A percentile compares a stretch with the other conserved stretches of the same genome.
Conservation (phyloP, 1,139 yeast species). For the Sugiyamaella sp. region DNA sequence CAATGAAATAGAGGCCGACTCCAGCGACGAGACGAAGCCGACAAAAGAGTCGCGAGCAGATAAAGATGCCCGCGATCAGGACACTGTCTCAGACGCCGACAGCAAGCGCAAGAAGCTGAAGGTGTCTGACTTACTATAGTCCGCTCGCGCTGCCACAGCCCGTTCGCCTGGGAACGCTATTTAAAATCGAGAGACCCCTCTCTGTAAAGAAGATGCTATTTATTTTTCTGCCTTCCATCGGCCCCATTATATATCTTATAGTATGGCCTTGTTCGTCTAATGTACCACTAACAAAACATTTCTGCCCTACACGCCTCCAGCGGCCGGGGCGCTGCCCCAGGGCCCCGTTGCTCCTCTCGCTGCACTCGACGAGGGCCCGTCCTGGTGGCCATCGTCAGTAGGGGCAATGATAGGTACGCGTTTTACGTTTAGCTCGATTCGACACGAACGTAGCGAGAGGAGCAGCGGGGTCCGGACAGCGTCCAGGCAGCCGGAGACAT, state of each 20-base stretch:
- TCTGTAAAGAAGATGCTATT: constrained; percentile 9
- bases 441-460: too few species aligned
- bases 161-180: too few species aligned
- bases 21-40: not conserved
- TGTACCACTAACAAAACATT: constrained; percentile 13
- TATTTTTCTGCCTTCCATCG: constrained; percentile 9
- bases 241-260: not conserved
- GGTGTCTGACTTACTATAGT: constrained; percentile 20
- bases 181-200: not conserved
- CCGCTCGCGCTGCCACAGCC: too few species aligned
- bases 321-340: too few species aligned
- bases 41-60: not conserved
- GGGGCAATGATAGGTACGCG: too few species aligned
- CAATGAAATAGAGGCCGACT: not conserved
- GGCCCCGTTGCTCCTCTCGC: too few species aligned
- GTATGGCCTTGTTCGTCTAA: not conserved
- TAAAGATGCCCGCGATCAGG: not conserved
- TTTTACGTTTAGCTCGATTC: too few species aligned
- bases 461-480: too few species aligned
- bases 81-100: constrained; percentile 9
- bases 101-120: constrained; percentile 21
- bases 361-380: too few species aligned
- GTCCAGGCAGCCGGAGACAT: too few species aligned
- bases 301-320: too few species aligned
- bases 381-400: too few species aligned